Evolutionary conservation across 768 basidiomycete genomes (phyloP).

Genomic region (Amanita rimosa): DNA sequence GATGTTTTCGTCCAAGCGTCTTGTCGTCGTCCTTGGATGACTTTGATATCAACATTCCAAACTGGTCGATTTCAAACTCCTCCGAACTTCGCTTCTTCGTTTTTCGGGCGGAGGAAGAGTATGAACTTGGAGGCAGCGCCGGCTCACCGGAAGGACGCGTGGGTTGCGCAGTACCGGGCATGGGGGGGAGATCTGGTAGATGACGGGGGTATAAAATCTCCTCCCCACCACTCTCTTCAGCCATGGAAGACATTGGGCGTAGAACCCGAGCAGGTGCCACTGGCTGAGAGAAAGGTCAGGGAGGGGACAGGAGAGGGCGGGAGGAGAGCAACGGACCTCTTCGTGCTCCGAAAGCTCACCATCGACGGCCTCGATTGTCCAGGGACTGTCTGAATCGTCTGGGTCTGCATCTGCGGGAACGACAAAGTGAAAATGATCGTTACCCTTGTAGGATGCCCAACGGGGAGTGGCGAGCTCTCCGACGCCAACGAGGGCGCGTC

Average conservation of each 20-base stretch:
- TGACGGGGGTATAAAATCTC: slow-evolving; percentile 83
- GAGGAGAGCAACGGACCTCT: slow-evolving; percentile 35
- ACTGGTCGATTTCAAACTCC: slow-evolving; percentile 72
- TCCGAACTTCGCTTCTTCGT: slow-evolving; percentile 72
- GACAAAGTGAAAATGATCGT: slow-evolving; percentile 32
- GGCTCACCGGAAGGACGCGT: slow-evolving; percentile 22
- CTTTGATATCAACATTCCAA: slow-evolving; percentile 49
- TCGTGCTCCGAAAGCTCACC: slow-evolving; percentile 64
- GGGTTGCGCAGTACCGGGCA: slow-evolving; percentile 17
- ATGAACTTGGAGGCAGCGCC: slow-evolving; percentile 55
- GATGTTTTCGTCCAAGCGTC: slow-evolving; percentile 47
- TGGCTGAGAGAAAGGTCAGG: slow-evolving; percentile 20
- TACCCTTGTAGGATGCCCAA: slow-evolving; percentile 55
- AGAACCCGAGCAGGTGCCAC: slow-evolving; percentile 30
- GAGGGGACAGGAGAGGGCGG: slow-evolving; percentile 4
- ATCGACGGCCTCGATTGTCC: slow-evolving; percentile 84
- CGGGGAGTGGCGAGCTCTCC: slow-evolving; percentile 96
- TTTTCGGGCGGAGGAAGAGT: slow-evolving; percentile 37
- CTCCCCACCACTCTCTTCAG: slow-evolving; percentile 83
- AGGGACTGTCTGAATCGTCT: slow-evolving; percentile 69
- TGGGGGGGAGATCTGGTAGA: slow-evolving; percentile 18
- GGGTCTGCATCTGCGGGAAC: slow-evolving; percentile 22
- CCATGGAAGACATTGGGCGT: slow-evolving; percentile 51
- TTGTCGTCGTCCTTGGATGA: slow-evolving; percentile 40
- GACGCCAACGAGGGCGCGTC: slow-evolving; percentile 82